Evolutionary conservation across 1,284 basidiomycete species (phyloP), one percentile per base, ranked within the genome.

Genomic region (Ganoderma resinaceum): DNA sequence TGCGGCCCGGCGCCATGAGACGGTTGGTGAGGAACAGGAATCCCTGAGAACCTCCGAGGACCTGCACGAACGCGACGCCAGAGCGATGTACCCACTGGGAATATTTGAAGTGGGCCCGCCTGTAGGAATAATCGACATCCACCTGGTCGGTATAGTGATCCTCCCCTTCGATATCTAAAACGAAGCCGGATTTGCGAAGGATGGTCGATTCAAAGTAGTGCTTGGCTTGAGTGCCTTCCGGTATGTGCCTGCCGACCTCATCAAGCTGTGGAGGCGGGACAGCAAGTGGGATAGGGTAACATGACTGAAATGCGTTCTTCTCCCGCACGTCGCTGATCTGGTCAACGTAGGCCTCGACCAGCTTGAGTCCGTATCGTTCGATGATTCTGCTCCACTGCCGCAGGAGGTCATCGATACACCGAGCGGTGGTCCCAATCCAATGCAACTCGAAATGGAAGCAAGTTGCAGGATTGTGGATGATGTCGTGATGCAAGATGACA

Each of bases 361-460:
- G 88, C 74, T 92, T 95, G 66, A 99, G 84, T 1, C 97, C 97
- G 73, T 97, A 97, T 59, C 92, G 88, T 74, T 98, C 96, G 42
- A 98, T 94, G 1, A 89, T 87, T 40, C 94, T 87, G 61, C 90
- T 91, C 94, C 96, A 98, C 63, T 89, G 87, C 52, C 93, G 90
- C 12, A 99, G 86, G 46, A 93, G 86, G 74, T 98, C 96, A 72
- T 99, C 97, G 68, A 99, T 94, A 72, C 93, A 92, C n/a, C 95
- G 90, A n/a, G 96, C 95, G 0, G 96, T 97, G 0, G 96, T 95
- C 11, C 96, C 96, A 31, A 99, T 91, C 97, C 98, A 99, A 74
- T 99, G 96, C 53, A 99, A 85, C 80, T 99, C 97, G 76, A 98
- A 95, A 80, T 98, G 96, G 82, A 97, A 97, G 66, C 95, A 95